Evolutionary conservation across 306 rosid species (phyloP).

Genomic region (Purshia tridentata): DNA sequence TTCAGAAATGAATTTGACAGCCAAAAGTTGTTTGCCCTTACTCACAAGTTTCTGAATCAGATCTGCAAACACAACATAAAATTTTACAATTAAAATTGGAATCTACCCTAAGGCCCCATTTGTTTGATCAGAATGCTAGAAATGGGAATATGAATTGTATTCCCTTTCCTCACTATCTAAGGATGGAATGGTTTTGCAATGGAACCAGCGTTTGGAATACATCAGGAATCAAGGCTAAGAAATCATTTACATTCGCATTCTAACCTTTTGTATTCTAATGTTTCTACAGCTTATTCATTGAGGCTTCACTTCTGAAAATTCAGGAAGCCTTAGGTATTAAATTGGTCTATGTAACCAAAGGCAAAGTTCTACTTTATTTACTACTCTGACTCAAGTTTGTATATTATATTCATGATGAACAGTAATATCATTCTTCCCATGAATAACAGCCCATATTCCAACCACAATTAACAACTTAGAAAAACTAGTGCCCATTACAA

Average conservation of each 20-base stretch:
- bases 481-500: background rate
- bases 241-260: too few relatives aligned
- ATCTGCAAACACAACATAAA: slow-evolving; percentile 47
- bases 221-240: too few relatives aligned
- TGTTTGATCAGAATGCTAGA: too few relatives aligned
- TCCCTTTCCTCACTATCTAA: too few relatives aligned
- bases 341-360: background rate
- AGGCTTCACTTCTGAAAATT: background rate
- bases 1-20: slow-evolving; percentile 67
- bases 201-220: too few relatives aligned
- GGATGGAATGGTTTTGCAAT: too few relatives aligned
- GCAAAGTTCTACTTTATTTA: background rate
- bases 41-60: slow-evolving; percentile 59
- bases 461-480: background rate
- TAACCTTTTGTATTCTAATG: too few relatives aligned
- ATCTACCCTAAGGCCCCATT: background rate
- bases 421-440: background rate
- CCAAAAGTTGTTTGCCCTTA: slow-evolving; percentile 54
- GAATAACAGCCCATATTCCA: background rate
- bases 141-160: too few relatives aligned
- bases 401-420: background rate
- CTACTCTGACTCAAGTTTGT: background rate
- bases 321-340: background rate
- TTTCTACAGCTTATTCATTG: background rate
- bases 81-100: slow-evolving; percentile 8